Evolutionary conservation across 352 stramenopile species (phyloP).

Genomic region (Globisporangium radiosum): DNA sequence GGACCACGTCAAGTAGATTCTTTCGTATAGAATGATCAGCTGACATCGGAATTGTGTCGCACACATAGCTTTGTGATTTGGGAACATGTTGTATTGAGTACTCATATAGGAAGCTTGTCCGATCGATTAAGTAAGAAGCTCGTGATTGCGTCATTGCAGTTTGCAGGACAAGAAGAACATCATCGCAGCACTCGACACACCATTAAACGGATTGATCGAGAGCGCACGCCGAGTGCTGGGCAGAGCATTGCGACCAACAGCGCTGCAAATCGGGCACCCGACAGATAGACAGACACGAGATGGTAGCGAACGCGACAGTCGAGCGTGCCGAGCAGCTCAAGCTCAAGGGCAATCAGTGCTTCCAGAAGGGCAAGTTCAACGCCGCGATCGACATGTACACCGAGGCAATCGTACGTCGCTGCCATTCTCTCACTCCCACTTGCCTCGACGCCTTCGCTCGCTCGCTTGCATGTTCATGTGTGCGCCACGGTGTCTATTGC

Average conservation of each 20-base stretch:
- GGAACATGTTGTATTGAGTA: no score
- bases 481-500: background rate
- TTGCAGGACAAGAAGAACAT: background rate
- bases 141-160: background rate
- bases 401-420: constrained; percentile 61
- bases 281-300: background rate
- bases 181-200: background rate
- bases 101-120: no score
- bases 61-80: no score
- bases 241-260: background rate
- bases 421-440: background rate
- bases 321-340: constrained; percentile 73
- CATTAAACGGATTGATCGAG: background rate
- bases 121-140: background rate
- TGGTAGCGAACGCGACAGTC: constrained; percentile 3
- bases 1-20: no score
- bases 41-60: no score
- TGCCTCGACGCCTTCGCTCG: background rate
- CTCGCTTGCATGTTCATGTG: background rate
- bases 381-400: constrained; percentile 85
- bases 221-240: background rate
- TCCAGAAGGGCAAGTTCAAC: constrained; percentile 71
- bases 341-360: constrained; percentile 72
- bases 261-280: background rate
- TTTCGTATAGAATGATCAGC: no score